Conservation (phyloP, 768 basidiomycete species). For the Tylopilus subfusipes region DNA sequence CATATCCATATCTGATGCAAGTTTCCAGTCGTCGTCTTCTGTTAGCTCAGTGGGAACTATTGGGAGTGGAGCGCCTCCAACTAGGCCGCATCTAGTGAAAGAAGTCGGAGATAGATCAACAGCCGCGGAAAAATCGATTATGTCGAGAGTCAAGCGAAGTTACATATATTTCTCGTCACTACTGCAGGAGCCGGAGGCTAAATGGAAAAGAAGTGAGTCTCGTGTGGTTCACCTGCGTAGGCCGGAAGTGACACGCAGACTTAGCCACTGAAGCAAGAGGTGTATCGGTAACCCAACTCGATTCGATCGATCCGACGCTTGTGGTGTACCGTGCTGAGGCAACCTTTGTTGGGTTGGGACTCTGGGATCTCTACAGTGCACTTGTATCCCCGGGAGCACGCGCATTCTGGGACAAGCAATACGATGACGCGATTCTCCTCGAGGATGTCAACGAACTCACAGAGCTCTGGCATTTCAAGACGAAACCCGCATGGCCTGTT, state of each 20-base stretch:
- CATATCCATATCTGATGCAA: conserved; percentile 58
- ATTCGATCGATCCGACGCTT: conserved; percentile 95
- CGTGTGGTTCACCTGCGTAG: background rate
- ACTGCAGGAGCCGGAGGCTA: conserved; percentile 95
- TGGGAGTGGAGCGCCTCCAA: conserved; percentile 32
- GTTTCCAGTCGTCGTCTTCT: conserved; percentile 65
- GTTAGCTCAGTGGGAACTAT: conserved; percentile 47
- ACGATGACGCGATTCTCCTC: conserved; percentile 80
- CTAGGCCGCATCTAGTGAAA: conserved; percentile 34
- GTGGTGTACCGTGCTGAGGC: conserved; percentile 97
- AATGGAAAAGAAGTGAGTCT: conserved; percentile 84
- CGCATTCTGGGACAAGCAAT: conserved; percentile 83
- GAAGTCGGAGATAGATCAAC: conserved; percentile 46
- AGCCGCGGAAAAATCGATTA: conserved; percentile 76
- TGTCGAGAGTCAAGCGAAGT: conserved; percentile 82
- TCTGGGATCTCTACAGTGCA: conserved; percentile 92
- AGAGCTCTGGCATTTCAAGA: conserved; percentile 91
- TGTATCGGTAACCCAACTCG: conserved; percentile 91
- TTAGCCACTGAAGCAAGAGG: conserved; percentile 81
- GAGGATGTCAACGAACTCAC: conserved; percentile 90
- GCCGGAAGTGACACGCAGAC: conserved; percentile 6
- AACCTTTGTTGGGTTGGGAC: conserved; percentile 90
- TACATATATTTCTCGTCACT: conserved; percentile 98
- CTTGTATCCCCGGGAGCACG: conserved; percentile 84
- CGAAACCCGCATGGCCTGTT: conserved; percentile 90